A percentile compares a stretch with the other conserved stretches of the same genome.
phyloP scores from a whole-genome alignment of 768 basidiomycete species.

The Mrakia frigida region DNA sequence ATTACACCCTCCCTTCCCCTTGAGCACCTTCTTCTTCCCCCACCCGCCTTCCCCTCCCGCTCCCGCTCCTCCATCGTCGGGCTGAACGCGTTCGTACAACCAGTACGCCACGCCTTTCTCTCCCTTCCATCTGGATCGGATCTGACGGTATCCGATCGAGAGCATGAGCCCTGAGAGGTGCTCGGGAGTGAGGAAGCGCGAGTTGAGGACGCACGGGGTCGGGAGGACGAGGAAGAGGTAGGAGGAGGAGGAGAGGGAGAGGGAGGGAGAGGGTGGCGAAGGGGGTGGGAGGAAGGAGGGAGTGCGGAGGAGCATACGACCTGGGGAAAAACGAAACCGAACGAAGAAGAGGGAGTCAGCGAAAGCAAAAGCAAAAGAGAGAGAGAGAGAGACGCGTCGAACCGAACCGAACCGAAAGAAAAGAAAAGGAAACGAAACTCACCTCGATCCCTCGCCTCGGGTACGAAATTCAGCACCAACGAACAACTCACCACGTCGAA shows the following conservation, averaged over 20 bases:
- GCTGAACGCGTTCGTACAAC: constrained; percentile 50
- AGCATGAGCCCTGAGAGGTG: constrained; percentile 58
- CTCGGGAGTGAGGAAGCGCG: constrained; percentile 67
- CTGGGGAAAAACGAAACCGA: constrained; percentile 38
- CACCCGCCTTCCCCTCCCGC: constrained; percentile 1
- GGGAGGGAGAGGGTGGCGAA: background rate
- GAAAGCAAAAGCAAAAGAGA: background rate
- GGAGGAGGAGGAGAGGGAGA: constrained; percentile 13
- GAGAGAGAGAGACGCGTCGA: background rate
- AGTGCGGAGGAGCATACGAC: constrained; percentile 57
- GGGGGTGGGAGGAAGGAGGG: constrained; percentile 18
- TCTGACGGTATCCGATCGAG: constrained; percentile 58
- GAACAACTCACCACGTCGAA: constrained; percentile 84
- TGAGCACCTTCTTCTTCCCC: constrained; percentile 18
- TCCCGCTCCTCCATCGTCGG: background rate
- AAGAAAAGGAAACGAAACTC: constrained; percentile 33
- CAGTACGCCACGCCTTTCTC: constrained; percentile 80
- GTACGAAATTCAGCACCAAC: constrained; percentile 84
- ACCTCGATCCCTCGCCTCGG: constrained; percentile 71
- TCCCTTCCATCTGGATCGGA: constrained; percentile 55
- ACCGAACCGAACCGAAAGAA: background rate
- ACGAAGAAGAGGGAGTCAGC: background rate
- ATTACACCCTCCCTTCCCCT: constrained; percentile 49
- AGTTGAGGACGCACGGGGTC: constrained; percentile 75
- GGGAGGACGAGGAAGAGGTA: constrained; percentile 55